Conservation (phyloP, 73 alveolate genomes). For the Uronychia setigera region DNA sequence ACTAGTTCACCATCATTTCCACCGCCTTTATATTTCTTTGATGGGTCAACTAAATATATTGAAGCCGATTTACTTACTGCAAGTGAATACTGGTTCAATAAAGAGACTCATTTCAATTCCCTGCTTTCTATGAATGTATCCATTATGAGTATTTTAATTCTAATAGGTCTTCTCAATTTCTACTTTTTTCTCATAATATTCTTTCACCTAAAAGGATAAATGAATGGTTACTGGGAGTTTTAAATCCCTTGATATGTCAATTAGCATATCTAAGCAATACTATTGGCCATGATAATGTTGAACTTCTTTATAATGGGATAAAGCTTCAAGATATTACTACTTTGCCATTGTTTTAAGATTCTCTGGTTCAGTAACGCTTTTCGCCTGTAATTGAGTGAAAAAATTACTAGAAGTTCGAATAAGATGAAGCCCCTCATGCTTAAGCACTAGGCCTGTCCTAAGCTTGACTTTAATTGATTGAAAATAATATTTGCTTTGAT, state of each 20-base stretch:
- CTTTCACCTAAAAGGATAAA: not conserved
- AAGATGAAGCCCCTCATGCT: conserved; percentile 11
- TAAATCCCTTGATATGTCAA: conserved; percentile 1
- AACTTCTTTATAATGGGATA: not conserved
- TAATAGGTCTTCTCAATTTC: not conserved
- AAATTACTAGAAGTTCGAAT: not conserved
- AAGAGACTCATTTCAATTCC: conserved; percentile 30
- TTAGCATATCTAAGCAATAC: conserved; percentile 17
- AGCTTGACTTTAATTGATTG: conserved; percentile 1
- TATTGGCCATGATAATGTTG: conserved; percentile 11
- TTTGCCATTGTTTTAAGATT: not conserved
- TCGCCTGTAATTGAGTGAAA: not conserved
- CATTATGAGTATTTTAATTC: not conserved
- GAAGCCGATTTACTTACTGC: not conserved
- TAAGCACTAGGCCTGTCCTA: conserved; percentile 21
- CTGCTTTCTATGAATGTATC: conserved; percentile 21
- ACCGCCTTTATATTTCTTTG: not conserved
- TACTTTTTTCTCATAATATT: not conserved
- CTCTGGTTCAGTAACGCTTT: not conserved
- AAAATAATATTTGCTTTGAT: conserved; percentile 20
- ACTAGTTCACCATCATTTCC: too few relatives aligned
- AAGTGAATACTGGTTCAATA: conserved; percentile 12
- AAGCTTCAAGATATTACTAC: conserved; percentile 14
- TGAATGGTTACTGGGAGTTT: too few relatives aligned
- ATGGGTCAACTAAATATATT: not conserved